Base-by-base conservation (phyloP, 2,329 filamentous ascomycete species). In the Hymenotorrendiella dingleyae region DNA sequence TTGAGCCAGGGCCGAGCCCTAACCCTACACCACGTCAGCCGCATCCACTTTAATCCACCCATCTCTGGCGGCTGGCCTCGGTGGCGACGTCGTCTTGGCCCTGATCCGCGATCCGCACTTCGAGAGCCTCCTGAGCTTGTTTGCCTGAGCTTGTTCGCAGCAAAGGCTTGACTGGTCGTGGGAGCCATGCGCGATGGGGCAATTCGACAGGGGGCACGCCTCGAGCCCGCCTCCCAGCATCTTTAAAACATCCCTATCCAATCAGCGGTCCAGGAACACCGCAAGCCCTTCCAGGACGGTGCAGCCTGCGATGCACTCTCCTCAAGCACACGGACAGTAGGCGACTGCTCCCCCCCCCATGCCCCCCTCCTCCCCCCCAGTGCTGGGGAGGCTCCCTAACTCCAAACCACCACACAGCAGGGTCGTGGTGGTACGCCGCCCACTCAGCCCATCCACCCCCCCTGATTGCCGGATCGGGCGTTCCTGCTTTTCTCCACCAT, bases 401-500 rank as follows among this genome's bases (percentile, higher is more conserved):
- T 20, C 30, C 30, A 34, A 34, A 34, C 30, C 28, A 30, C 28
- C 16, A 33, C 19, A 6, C 30, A 34, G 10, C 30, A 19, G 30
- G 10, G 9, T 20, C 17, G 17, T 20, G 29, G 17, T 24, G 21
- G 19, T 38, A 17, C 19, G 23, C 14, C 14, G 16, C 36, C 12
- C 20, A 14, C 20, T 7, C 17, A 45, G 41, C 36, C 33, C 32
- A 33, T 16, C 44, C 44, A 47, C 40, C 45, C 48, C 28, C 30
- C 19, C 28, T 38, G 40, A 42, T 39, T 35, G 29, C 49, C 30
- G 34, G 17, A 27, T 32, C 40, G 32, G 36, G 42, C 51, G 48
- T 50, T 46, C 26, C 48, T 39, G 30, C 45, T 49, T 53, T 48
- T 48, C 52, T 43, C 54, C 52, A 54, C 53, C 45, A 36, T 51